Percentiles rank a stretch among this genome's conserved stretches.
Conservation (phyloP, 2,329 filamentous ascomycete species). For the Pezicula radicicola region DNA sequence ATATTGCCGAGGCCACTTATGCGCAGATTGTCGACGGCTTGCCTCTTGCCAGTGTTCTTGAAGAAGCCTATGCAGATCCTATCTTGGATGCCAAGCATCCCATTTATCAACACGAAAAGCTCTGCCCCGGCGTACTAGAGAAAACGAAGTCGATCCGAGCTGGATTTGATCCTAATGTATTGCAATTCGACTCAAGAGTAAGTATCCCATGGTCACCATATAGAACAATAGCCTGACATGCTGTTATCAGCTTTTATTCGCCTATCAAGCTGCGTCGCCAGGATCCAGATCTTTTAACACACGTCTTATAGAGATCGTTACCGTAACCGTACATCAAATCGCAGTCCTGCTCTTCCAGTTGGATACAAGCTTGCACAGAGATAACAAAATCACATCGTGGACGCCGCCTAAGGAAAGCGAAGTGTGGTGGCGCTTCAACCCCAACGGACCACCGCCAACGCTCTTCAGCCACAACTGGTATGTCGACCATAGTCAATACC, state of each 20-base stretch:
- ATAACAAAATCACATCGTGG: slow-evolving; percentile 20
- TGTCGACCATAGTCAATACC: slow-evolving; percentile 24
- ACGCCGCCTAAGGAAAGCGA: slow-evolving; percentile 14
- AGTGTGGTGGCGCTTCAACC: slow-evolving; percentile 1
- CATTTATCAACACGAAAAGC: slow-evolving; percentile 13
- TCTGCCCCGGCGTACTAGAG: slow-evolving; percentile 13
- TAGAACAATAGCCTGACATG: neutral
- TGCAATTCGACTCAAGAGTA: neutral
- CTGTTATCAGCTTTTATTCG: neutral
- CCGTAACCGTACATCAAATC: slow-evolving; percentile 27
- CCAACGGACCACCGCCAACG: slow-evolving; percentile 13
- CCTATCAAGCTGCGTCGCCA: neutral
- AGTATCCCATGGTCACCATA: neutral
- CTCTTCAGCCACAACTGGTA: slow-evolving; percentile 27
- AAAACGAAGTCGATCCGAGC: neutral
- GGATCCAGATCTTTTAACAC: slow-evolving; percentile 20
- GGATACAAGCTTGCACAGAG: slow-evolving; percentile 17
- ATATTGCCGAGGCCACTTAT: slow-evolving; percentile 12
- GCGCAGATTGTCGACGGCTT: slow-evolving; percentile 21
- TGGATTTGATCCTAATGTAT: neutral
- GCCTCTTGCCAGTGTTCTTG: slow-evolving; percentile 7
- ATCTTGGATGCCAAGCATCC: slow-evolving; percentile 8
- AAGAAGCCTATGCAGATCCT: neutral
- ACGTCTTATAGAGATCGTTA: slow-evolving; percentile 30
- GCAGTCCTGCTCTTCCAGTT: slow-evolving; percentile 22